phyloP scores from a whole-genome alignment of 306 rosid genomes.

The Senna tora region DNA sequence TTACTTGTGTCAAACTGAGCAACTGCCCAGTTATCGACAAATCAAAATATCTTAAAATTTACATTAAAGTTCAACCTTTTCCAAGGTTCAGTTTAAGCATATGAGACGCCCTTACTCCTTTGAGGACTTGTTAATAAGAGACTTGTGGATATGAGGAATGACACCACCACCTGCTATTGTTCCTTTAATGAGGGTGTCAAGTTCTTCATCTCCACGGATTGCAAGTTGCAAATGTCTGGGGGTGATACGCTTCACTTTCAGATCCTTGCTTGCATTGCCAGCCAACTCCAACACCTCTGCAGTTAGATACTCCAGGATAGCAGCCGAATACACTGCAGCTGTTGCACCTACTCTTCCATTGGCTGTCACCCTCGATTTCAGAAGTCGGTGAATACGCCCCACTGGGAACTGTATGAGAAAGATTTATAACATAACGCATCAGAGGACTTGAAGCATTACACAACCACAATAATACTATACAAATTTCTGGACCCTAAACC shows the following conservation, averaged over 20 bases:
- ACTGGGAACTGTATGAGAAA: constrained; percentile 65
- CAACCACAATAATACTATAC: background rate
- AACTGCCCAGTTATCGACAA: constrained; percentile 32
- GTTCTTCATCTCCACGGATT: constrained; percentile 80
- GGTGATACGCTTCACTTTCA: constrained; percentile 81
- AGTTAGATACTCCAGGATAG: constrained; percentile 71
- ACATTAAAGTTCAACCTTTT: constrained; percentile 32
- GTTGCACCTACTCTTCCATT: constrained; percentile 84
- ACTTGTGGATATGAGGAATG: constrained; percentile 84
- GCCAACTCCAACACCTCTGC: constrained; percentile 87
- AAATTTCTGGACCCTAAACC: background rate
- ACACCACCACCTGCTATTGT: constrained; percentile 88
- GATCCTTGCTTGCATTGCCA: constrained; percentile 84
- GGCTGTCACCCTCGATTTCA: constrained; percentile 67
- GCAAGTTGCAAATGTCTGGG: constrained; percentile 87
- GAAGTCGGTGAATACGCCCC: constrained; percentile 78
- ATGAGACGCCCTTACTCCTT: constrained; percentile 51
- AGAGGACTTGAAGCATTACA: background rate
- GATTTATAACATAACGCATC: background rate
- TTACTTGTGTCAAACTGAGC: constrained; percentile 27
- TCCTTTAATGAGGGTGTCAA: constrained; percentile 76
- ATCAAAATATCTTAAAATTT: constrained; percentile 29
- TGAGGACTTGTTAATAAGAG: constrained; percentile 77
- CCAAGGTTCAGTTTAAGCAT: constrained; percentile 5
- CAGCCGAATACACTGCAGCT: constrained; percentile 80